phyloP scores from a whole-genome alignment of 2,329 filamentous ascomycete genomes.

The Monosporascus sp. region DNA sequence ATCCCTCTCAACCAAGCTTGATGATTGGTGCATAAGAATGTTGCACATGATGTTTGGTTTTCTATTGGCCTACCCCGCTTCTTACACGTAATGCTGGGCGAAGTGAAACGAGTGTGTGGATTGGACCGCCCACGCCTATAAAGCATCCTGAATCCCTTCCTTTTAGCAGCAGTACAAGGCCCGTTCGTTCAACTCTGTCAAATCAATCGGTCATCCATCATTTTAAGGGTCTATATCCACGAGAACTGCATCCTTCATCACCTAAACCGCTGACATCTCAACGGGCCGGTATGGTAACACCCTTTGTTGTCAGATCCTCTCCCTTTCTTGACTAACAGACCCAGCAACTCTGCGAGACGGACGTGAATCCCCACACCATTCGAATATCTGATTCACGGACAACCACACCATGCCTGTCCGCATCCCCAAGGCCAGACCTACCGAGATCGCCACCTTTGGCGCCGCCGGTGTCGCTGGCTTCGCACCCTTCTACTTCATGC shows the following conservation, averaged over 20 bases:
- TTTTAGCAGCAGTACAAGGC: background rate
- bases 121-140: slow-evolving; percentile 8
- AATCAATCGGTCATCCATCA: background rate
- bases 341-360: slow-evolving; percentile 4
- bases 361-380: slow-evolving; percentile 9
- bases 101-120: background rate
- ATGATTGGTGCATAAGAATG: slow-evolving; percentile 21
- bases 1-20: slow-evolving; percentile 1
- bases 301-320: background rate
- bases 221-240: background rate
- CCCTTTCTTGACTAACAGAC: slow-evolving; percentile 3
- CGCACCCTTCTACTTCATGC: slow-evolving; percentile 51
- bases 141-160: slow-evolving; percentile 5
- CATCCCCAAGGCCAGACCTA: slow-evolving; percentile 42
- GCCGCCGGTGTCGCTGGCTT: slow-evolving; percentile 48
- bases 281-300: background rate
- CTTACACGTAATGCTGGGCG: slow-evolving; percentile 5
- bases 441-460: slow-evolving; percentile 48
- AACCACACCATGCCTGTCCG: slow-evolving; percentile 41
- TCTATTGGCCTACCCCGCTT: slow-evolving; percentile 27
- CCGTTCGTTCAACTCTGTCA: slow-evolving; percentile 2
- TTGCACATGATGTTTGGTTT: slow-evolving; percentile 14
- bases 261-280: background rate
- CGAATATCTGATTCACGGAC: slow-evolving; percentile 8
- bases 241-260: background rate